These are phyloP conservation scores for Polyporus tsugae DNA, from an alignment of 1,284 basidiomycete genomes.

Conservation along the genomic window DNA sequence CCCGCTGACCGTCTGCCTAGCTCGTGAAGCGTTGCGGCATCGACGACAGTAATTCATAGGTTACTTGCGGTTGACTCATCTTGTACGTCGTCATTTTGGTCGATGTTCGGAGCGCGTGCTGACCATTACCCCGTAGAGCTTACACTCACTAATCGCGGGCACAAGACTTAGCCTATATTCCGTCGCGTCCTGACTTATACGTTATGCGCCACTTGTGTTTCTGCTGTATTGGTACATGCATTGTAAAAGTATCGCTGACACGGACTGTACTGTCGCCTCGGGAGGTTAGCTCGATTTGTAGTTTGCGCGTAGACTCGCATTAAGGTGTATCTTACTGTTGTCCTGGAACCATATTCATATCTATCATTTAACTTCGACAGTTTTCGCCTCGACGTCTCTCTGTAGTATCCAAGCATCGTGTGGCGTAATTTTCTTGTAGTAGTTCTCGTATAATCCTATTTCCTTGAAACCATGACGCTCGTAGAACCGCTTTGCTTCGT, in stretches of 20 bases:
- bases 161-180: conserved; percentile 34
- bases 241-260: conserved; percentile 36
- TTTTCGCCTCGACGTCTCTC: conserved; percentile 46
- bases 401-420: conserved; percentile 84
- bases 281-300: conserved; percentile 32
- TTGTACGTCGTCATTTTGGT: conserved; percentile 23
- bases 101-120: conserved; percentile 9
- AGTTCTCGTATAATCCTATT: conserved; percentile 67
- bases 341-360: conserved; percentile 20
- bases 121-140: conserved; percentile 28
- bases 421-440: conserved; percentile 85
- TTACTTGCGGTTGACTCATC: conserved; percentile 25
- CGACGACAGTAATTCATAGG: conserved; percentile 60
- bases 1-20: conserved; percentile 47
- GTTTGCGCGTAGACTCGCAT: conserved; percentile 32
- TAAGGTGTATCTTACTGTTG: conserved; percentile 36
- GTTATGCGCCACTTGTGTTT: conserved; percentile 32
- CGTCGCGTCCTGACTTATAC: conserved; percentile 34
- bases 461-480: conserved; percentile 80
- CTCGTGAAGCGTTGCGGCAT: conserved; percentile 81
- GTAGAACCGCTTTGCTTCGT: conserved; percentile 77
- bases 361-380: conserved; percentile 27
- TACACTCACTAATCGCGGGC: conserved; percentile 37
- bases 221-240: conserved; percentile 35
- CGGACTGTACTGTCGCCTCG: conserved; percentile 32